Evolutionary conservation across 306 rosid species (phyloP), one percentile per base, ranked within the genome.

Genomic region (Macrotyloma uniflorum): DNA sequence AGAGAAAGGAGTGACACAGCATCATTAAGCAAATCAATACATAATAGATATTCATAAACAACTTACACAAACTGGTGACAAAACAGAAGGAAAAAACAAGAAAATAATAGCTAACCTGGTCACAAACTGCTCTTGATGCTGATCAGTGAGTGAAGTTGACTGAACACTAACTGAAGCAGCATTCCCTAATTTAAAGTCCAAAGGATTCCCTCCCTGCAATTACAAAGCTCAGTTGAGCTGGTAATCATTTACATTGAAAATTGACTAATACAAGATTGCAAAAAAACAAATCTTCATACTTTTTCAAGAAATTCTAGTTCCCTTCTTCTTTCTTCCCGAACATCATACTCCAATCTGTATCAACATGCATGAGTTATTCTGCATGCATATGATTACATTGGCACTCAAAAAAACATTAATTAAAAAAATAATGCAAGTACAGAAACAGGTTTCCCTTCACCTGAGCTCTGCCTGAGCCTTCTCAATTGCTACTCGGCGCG

Each of bases 291-390:
- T 26, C 65, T 77, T 67, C 94, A 68, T 86, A 96, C 99, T 82
- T 91, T 91, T 88, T 96, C 98, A 77, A 96, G 99, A 96, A 93
- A 96, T 62, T 93, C 98, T 74, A 96, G 89, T 83, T 93, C 96
- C 85, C 83, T 96, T 84, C 96, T 91, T 81, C 96, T 91, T 87
- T 93, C 98, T 89, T 96, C 97, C 65, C 96, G 96, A 70, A 88
- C 93, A 69, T 87, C 97, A 82, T 85, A 93, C 80, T 93, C 98
- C 89, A 86, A 94, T 80, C 99, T 96, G 97, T 87, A 83, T 80
- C 81, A 82, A 85, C 81, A 88, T 43, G 79, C 57, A 72, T 75
- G 57, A 28, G 77, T 73, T 49, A 83, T 79, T 63, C 68, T 67
- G 36, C 2, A 58, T 35, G 23, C 50, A 77, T 14, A 55, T 72